A percentile compares a stretch with the other conserved stretches of the same genome.
Evolutionary conservation across 148 eudicot species (phyloP).

Genomic region (Cornus suecica): DNA sequence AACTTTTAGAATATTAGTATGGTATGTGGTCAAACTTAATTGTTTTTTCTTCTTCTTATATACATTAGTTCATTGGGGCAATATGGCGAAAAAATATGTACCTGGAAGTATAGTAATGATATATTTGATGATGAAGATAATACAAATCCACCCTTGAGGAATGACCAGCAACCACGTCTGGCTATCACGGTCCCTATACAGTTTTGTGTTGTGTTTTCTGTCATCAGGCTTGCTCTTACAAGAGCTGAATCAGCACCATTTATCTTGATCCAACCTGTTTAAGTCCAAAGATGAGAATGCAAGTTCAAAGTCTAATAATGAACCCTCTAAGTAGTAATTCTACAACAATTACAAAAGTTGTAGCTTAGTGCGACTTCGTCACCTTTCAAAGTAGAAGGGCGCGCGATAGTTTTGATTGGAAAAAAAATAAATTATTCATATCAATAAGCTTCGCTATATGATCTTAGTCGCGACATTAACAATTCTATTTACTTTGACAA

Average conservation of each 20-base stretch:
- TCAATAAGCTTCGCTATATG: no score
- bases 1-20: background rate
- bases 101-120: constrained; percentile 60
- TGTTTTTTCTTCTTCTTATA: no score
- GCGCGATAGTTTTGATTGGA: no score
- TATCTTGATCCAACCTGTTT: constrained; percentile 71
- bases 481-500: no score
- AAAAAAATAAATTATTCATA: no score
- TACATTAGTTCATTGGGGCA: background rate
- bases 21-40: background rate
- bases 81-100: constrained; percentile 12
- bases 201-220: constrained; percentile 26
- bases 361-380: no score
- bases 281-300: background rate
- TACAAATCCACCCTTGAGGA: constrained; percentile 87
- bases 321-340: no score
- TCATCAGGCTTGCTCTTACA: constrained; percentile 45
- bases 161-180: constrained; percentile 82
- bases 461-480: no score
- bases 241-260: constrained; percentile 41
- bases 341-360: no score
- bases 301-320: no score
- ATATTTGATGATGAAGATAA: constrained; percentile 41
- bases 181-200: constrained; percentile 77
- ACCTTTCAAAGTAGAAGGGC: no score